A percentile compares a stretch with the other conserved stretches of the same genome.
phyloP scores from a whole-genome alignment of 1,139 yeast species.

The Saccharomycopsis hybrid region DNA sequence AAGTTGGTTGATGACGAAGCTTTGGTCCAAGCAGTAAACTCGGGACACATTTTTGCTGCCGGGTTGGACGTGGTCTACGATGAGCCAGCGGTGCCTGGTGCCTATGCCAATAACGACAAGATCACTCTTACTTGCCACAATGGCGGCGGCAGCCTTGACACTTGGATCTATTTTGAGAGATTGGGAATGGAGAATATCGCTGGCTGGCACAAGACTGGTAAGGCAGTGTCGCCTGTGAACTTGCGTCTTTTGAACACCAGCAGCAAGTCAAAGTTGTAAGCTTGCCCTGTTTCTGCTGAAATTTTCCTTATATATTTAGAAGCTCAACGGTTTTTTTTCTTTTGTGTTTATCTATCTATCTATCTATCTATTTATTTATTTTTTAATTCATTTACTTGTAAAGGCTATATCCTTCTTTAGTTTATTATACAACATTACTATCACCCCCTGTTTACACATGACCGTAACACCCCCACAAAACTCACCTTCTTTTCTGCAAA shows the following conservation, averaged over 20 bases:
- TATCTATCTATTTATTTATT: too few relatives aligned
- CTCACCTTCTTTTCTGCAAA: too few relatives aligned
- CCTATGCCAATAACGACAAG: slow-evolving; percentile 30
- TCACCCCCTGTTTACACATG: too few relatives aligned
- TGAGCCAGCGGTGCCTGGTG: slow-evolving; percentile 33
- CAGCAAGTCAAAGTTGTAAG: slow-evolving; percentile 1
- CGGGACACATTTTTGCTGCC: slow-evolving; percentile 35
- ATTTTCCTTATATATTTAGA: too few relatives aligned
- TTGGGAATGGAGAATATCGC: slow-evolving; percentile 19
- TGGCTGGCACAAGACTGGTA: slow-evolving; percentile 3
- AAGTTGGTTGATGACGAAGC: slow-evolving; percentile 35
- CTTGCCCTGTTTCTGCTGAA: too few relatives aligned
- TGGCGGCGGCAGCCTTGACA: slow-evolving; percentile 34
- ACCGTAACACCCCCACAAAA: too few relatives aligned
- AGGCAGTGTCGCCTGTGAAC: slow-evolving; percentile 18
- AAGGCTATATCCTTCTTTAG: too few relatives aligned
- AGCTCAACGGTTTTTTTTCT: too few relatives aligned
- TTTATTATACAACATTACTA: too few relatives aligned
- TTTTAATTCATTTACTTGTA: too few relatives aligned
- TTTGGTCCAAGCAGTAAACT: slow-evolving; percentile 33
- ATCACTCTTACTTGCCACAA: slow-evolving; percentile 33
- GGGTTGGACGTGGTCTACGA: slow-evolving; percentile 39
- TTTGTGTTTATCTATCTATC: too few relatives aligned
- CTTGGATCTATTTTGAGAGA: slow-evolving; percentile 17
- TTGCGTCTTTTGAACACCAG: slow-evolving; percentile 3